Evolutionary conservation across 2,329 filamentous ascomycete genomes (phyloP).

Genomic region (Clathrospora elynae): DNA sequence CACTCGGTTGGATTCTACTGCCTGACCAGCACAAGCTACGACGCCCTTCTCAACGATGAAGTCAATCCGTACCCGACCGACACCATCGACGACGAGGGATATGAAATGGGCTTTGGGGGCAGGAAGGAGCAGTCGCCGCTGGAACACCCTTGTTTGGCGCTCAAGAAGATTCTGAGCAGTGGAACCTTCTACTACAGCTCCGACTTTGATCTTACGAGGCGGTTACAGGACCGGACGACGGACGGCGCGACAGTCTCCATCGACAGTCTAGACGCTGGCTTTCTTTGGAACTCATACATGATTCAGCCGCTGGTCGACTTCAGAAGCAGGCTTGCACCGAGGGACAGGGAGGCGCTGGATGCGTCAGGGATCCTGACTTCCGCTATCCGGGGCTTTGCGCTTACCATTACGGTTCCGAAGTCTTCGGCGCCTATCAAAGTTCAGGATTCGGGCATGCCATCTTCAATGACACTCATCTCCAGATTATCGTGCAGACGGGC

Average conservation of each 20-base stretch:
- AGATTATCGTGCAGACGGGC: slow-evolving; percentile 87
- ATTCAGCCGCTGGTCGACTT: slow-evolving; percentile 91
- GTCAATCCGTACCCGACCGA: slow-evolving; percentile 62
- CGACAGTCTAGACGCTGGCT: slow-evolving; percentile 88
- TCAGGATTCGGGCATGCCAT: slow-evolving; percentile 72
- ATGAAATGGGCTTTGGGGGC: slow-evolving; percentile 55
- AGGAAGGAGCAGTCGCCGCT: slow-evolving; percentile 71
- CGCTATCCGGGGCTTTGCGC: slow-evolving; percentile 90
- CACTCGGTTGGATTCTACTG: slow-evolving; percentile 89
- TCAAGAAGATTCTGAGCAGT: slow-evolving; percentile 90
- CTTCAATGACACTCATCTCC: slow-evolving; percentile 86
- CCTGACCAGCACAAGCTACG: slow-evolving; percentile 83
- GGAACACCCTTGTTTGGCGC: slow-evolving; percentile 86
- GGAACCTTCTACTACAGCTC: slow-evolving; percentile 98
- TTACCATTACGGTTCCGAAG: slow-evolving; percentile 83
- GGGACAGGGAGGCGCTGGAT: slow-evolving; percentile 81
- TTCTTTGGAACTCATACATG: slow-evolving; percentile 99
- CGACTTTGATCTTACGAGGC: slow-evolving; percentile 95
- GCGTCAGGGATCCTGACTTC: slow-evolving; percentile 86
- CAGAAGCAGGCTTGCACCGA: slow-evolving; percentile 75
- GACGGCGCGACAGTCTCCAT: slow-evolving; percentile 83
- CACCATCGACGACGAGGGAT: slow-evolving; percentile 59
- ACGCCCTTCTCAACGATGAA: slow-evolving; percentile 69
- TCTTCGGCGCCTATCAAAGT: slow-evolving; percentile 71
- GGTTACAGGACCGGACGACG: slow-evolving; percentile 84